Conservation (phyloP, 148 eudicot genomes). For the Linanthus parryae region DNA sequence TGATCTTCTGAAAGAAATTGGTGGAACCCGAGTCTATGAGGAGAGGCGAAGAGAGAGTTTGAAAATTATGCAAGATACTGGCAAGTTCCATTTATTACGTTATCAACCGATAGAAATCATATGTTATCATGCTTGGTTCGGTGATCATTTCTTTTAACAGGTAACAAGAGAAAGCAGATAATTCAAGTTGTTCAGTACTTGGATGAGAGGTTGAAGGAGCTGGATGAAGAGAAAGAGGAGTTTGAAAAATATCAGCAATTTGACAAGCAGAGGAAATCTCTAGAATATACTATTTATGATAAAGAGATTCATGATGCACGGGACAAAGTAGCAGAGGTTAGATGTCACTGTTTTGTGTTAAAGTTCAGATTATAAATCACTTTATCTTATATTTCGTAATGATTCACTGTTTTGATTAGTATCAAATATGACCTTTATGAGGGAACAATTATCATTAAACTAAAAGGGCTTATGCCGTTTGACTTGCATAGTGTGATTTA, state of each 20-base stretch:
- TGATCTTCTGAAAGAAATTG: slow-evolving; percentile 97
- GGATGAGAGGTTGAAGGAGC: slow-evolving; percentile 94
- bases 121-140: no score
- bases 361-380: no score
- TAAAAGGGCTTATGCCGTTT: no score
- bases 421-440: no score
- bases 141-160: slow-evolving; percentile 32
- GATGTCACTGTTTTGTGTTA: slow-evolving; percentile 10
- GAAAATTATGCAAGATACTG: slow-evolving; percentile 98
- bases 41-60: slow-evolving; percentile 97
- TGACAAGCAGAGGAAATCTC: slow-evolving; percentile 89
- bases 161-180: slow-evolving; percentile 90
- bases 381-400: no score
- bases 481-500: no score
- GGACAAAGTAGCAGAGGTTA: slow-evolving; percentile 72
- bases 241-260: slow-evolving; percentile 89
- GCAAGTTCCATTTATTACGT: slow-evolving; percentile 38
- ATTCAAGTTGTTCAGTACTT: slow-evolving; percentile 96
- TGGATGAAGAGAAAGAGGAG: slow-evolving; percentile 97
- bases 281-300: slow-evolving; percentile 85
- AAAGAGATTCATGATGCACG: slow-evolving; percentile 89
- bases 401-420: no score
- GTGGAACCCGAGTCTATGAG: slow-evolving; percentile 97
- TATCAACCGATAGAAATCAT: no score
- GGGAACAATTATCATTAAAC: no score